phyloP scores from a whole-genome alignment of 23 red algal genomes.

The Gracilariopsis chorda region DNA sequence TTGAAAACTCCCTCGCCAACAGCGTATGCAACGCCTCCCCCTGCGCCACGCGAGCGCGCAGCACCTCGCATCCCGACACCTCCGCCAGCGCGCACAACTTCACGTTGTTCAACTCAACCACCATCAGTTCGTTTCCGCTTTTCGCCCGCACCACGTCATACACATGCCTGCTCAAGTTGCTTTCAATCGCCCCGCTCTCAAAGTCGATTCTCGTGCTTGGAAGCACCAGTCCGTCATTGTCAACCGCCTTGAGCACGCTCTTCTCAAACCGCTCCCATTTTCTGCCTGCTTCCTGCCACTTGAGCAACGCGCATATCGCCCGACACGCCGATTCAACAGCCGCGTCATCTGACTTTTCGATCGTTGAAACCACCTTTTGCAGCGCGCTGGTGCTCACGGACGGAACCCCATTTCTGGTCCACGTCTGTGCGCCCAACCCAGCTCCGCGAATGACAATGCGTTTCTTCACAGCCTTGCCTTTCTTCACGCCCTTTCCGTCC shows the following conservation, averaged over 20 bases:
- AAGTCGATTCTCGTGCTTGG: background rate
- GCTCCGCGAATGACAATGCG: background rate
- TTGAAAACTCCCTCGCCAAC: conserved; percentile 11
- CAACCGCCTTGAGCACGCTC: background rate
- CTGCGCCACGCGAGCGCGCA: background rate
- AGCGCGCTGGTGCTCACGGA: conserved; percentile 2
- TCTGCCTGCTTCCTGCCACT: background rate
- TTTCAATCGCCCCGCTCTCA: background rate
- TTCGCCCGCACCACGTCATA: background rate
- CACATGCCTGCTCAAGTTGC: background rate
- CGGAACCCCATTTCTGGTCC: background rate
- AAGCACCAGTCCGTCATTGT: background rate
- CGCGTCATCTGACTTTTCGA: background rate
- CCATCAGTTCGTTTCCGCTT: background rate
- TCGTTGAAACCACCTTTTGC: background rate
- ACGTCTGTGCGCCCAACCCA: background rate
- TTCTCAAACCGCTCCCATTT: background rate
- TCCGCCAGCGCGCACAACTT: background rate
- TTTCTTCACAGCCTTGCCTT: background rate
- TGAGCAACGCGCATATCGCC: background rate
- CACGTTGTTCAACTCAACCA: background rate
- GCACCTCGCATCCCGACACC: conserved; percentile 19
- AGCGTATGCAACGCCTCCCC: background rate
- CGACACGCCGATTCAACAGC: background rate
- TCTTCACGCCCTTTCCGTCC: background rate